These are phyloP conservation scores for Craspedostauros australis DNA, from an alignment of 108 stramenopile genomes.

Conservation along the genomic window DNA sequence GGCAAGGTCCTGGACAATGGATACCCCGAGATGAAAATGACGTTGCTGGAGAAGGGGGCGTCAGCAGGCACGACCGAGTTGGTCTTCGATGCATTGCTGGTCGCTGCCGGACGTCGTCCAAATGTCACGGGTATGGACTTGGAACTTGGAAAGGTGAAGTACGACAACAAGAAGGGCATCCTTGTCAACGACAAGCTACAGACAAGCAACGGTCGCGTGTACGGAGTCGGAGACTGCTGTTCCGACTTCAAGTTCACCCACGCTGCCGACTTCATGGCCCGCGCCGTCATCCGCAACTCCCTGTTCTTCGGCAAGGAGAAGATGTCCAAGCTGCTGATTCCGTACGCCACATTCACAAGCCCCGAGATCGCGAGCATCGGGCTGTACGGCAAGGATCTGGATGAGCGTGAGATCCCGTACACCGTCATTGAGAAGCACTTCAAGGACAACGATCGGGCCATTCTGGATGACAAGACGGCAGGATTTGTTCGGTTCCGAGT, in stretches of 20 bases:
- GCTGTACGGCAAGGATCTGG: slow-evolving; percentile 65
- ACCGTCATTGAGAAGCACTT: slow-evolving; percentile 60
- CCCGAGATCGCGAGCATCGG: slow-evolving; percentile 90
- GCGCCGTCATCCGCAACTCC: slow-evolving; percentile 77
- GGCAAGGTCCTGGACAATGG: slow-evolving; percentile 40
- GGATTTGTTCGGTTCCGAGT: slow-evolving; percentile 84
- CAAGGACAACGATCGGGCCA: slow-evolving; percentile 76
- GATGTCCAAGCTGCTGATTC: slow-evolving; percentile 64
- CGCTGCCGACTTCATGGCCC: slow-evolving; percentile 84
- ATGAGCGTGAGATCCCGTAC: slow-evolving; percentile 54
- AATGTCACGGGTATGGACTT: slow-evolving; percentile 84
- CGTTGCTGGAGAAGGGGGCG: slow-evolving; percentile 32
- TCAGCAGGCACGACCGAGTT: slow-evolving; percentile 13
- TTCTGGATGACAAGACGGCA: slow-evolving; percentile 60
- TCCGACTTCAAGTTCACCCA: slow-evolving; percentile 85
- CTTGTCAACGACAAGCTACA: slow-evolving; percentile 74
- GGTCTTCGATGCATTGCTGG: slow-evolving; percentile 58
- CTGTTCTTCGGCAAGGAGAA: slow-evolving; percentile 77
- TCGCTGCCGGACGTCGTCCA: slow-evolving; percentile 79
- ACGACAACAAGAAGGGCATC: slow-evolving; percentile 60
- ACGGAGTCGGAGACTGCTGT: slow-evolving; percentile 78
- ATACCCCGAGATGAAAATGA: slow-evolving; percentile 38
- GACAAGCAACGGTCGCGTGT: slow-evolving; percentile 64
- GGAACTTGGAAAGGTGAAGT: slow-evolving; percentile 72
- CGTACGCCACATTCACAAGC: slow-evolving; percentile 82